Base-by-base conservation (phyloP, 2,329 filamentous ascomycete species). In the Trichoderma semiorbis region DNA sequence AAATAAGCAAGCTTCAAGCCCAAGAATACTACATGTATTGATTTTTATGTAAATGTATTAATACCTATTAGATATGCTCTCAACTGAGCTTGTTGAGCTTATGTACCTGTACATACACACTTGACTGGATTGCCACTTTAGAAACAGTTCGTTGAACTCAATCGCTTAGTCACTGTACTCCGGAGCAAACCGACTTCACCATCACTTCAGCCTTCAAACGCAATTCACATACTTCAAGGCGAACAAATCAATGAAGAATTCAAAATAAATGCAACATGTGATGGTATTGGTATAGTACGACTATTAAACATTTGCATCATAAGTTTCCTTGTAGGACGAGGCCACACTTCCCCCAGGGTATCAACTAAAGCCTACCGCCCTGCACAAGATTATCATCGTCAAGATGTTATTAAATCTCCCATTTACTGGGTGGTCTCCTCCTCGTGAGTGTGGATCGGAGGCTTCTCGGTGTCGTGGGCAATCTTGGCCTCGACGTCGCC, bases 401-500 rank as follows among this genome's bases (percentile, higher is more conserved):
- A 26, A 61, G 36, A 69, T 21, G 18, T 69, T 26, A 60, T 26
- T 14, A 32, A 18, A 18, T 16, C 2, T n/a, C n/a, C 55, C 28
- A 30, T 61, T 30, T 61, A 69, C 67, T 61, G 57, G 32, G 68
- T 71, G 43, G 39, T 43, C 57, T 71, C 67, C 63, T 74, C 71
- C 14, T 77, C 75, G 36, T 72, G 67, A 21, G 55, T 50, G 43
- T 74, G 72, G 36, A 74, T 69, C 36, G 69, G 68, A 34, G 67
- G 68, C 72, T 76, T 75, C 64, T 78, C 75, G 3, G 75, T 72
- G 21, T 74, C 74, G 28, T 74, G 62, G 34, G 73, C 74, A 39
- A 70, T 65, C 73, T 78, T 78, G 39, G 73, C 72, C 62, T 78
- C 77, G 14, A 79, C 18, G 32, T 79, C 77, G 10, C 78, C 78